Conservation (phyloP, 805 yeast genomes). For the Lachancea nothofagi region DNA sequence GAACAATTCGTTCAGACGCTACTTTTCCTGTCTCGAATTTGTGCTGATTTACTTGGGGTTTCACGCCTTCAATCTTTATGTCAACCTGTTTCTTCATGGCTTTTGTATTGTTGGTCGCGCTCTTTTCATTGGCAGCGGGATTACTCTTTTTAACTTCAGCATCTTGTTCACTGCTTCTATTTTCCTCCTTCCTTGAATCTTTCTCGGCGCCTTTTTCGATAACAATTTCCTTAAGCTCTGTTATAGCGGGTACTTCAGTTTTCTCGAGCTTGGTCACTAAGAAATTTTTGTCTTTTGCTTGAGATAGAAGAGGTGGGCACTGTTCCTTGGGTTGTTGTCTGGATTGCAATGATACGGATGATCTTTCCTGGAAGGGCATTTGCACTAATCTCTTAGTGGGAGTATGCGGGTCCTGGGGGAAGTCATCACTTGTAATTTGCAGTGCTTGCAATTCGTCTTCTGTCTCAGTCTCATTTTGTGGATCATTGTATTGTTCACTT, state of each 20-base stretch:
- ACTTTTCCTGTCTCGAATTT: too few relatives aligned
- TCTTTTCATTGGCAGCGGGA: too few relatives aligned
- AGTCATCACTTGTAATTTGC: constrained; percentile 18
- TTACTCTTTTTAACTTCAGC: too few relatives aligned
- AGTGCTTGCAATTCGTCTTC: constrained; percentile 34
- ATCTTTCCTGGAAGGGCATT: not conserved
- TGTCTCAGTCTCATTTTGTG: constrained; percentile 37
- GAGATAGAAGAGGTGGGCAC: not conserved
- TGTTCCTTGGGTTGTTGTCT: not conserved
- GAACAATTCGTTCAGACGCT: not conserved
- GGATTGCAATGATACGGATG: not conserved
- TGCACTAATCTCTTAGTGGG: constrained; percentile 16
- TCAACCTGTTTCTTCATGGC: too few relatives aligned
- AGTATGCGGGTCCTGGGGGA: constrained; percentile 15
- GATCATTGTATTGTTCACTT: constrained; percentile 42
- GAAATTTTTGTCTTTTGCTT: not conserved
- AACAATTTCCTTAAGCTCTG: not conserved
- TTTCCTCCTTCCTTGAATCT: too few relatives aligned
- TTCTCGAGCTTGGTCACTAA: not conserved
- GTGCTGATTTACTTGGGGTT: too few relatives aligned
- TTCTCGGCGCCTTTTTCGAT: too few relatives aligned
- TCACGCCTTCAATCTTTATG: too few relatives aligned
- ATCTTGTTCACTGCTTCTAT: too few relatives aligned
- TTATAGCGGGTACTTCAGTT: not conserved
- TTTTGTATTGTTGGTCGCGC: too few relatives aligned